Evolutionary conservation across 192 early-diverging fungal species (phyloP), one percentile per base, ranked within the genome.

Genomic region (Backusella westeae): DNA sequence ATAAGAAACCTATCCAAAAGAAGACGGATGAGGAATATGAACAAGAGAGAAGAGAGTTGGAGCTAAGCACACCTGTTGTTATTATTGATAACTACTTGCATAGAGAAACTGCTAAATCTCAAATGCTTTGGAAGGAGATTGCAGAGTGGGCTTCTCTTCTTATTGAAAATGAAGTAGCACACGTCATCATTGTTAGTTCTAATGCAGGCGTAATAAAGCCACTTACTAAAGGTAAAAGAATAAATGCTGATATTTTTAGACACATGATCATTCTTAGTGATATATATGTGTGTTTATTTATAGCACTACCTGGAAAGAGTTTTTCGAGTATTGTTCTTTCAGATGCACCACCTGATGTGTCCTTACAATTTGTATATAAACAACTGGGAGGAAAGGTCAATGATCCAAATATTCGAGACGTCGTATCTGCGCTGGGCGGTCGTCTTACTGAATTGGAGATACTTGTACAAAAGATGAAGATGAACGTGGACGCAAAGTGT

Each of bases 371-470:
- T 81, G 87, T 95, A 0, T 75, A 81, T 21, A 85, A 78, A 23
- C 83, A 87, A 36, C 42, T 91, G 36, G 80, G 82, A 71, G 71
- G 75, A 26, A 42, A 77, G 14, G 44, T 67, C 15, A 72, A 69
- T 12, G 79, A 85, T 44, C 77, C 83, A 4, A 71, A 78, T 41
- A 66, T 90, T 34, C 70, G 71, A n/a, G 39, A 72, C 10, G 86
- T 87, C 7, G 92, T 97, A 17, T 72, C 85, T 29, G 87, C 87
- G 1, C 85, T 99, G 15, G 98, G 97, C 34, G 98, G 98, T 21
- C 89, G 98, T 19, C 81, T 97, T 19, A 94, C 92, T 38, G 96
- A 99, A 83, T 81, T 99, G 38, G 91, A 96, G 81, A 77, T 96
- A 14, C 89, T 98, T 78, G 90, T 96, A 38, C 93, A 95, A 72